Evolutionary conservation across 305 asterid genomes (phyloP).

Genomic region (Withania somnifera): DNA sequence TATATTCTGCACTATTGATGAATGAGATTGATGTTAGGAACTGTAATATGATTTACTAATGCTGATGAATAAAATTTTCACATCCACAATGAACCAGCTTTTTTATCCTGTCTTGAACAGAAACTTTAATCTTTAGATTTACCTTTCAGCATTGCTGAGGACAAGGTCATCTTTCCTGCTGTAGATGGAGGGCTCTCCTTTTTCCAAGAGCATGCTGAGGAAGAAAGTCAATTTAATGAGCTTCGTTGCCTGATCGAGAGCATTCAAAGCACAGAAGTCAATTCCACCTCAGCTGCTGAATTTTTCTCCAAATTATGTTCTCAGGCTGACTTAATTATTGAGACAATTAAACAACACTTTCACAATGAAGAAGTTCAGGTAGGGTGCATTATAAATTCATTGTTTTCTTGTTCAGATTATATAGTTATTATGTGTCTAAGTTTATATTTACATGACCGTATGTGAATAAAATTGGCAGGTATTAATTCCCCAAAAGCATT

Average conservation of each 20-base stretch:
- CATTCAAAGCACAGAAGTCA: constrained; percentile 29
- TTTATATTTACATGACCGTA: neutral
- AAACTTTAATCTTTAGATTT: neutral
- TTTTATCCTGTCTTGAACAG: neutral
- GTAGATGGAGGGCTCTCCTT: constrained; percentile 38
- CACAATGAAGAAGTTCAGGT: constrained; percentile 39
- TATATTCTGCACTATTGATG: neutral
- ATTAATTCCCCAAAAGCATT: neutral
- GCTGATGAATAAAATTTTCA: neutral
- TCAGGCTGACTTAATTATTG: constrained; percentile 37
- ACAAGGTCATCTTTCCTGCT: constrained; percentile 34
- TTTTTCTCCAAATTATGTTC: constrained; percentile 31
- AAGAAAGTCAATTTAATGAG: constrained; percentile 34
- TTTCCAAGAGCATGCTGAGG: constrained; percentile 35
- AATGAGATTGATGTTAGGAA: neutral
- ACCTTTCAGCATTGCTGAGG: constrained; percentile 33
- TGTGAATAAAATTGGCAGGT: neutral
- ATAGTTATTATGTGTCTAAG: neutral
- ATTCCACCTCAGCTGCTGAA: constrained; percentile 31
- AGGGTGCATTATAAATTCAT: neutral
- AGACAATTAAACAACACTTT: constrained; percentile 31
- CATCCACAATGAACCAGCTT: neutral
- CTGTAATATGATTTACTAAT: neutral
- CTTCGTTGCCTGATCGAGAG: constrained; percentile 31
- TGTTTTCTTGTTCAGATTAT: neutral